phyloP scores from a whole-genome alignment of 768 basidiomycete genomes.

The Lepiota venenata region DNA sequence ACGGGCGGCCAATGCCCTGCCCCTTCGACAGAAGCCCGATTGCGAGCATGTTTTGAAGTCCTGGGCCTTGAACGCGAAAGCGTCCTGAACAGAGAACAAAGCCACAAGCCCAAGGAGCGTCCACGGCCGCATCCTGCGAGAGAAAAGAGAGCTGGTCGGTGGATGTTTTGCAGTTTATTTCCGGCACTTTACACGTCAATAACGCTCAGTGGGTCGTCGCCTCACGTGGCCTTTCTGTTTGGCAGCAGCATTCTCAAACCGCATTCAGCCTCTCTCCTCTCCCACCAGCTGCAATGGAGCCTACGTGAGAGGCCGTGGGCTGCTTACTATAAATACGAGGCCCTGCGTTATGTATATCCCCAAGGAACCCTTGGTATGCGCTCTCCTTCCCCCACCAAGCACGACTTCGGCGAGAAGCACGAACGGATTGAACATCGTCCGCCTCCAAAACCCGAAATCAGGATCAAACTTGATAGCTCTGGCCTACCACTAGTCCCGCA shows the following conservation, averaged over 20 bases:
- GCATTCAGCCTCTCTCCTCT: neutral
- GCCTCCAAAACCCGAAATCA: neutral
- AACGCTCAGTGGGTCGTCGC: neutral
- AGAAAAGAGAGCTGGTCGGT: neutral
- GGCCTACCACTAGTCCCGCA: constrained; percentile 8
- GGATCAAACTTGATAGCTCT: constrained; percentile 4
- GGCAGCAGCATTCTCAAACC: neutral
- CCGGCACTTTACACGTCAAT: constrained; percentile 9
- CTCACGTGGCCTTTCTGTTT: constrained; percentile 11
- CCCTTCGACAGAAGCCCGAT: constrained; percentile 87
- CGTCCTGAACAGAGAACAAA: constrained; percentile 32
- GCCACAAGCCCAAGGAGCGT: constrained; percentile 32
- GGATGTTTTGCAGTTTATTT: neutral
- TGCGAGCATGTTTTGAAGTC: constrained; percentile 97
- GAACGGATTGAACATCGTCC: neutral
- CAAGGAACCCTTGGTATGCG: neutral
- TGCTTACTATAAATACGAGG: constrained; percentile 8
- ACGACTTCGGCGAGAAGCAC: constrained; percentile 1
- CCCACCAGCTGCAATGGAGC: neutral
- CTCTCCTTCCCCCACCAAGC: neutral
- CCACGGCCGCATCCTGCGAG: constrained; percentile 30
- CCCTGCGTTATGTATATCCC: neutral
- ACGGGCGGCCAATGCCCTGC: constrained; percentile 77
- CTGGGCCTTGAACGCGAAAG: constrained; percentile 64
- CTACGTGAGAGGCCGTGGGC: constrained; percentile 1